Evolutionary conservation across 2,329 filamentous ascomycete species (phyloP).

Genomic region (Cladophialophora bantiana): DNA sequence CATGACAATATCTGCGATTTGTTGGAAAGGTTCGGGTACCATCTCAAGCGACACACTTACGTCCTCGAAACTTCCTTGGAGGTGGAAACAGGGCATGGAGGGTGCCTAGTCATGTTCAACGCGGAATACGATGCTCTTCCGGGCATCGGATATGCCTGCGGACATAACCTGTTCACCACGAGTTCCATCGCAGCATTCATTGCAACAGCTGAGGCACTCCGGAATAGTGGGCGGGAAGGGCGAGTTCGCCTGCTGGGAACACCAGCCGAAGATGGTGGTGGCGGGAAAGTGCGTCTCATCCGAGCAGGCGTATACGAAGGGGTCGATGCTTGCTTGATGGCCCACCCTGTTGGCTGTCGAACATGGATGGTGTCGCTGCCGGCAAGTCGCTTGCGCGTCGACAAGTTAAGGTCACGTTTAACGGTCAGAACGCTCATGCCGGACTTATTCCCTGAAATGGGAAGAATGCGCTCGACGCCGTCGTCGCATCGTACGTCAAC

Average conservation of each 20-base stretch:
- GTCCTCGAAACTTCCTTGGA: conserved; percentile 62
- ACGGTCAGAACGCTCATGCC: conserved; percentile 63
- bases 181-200: conserved; percentile 49
- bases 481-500: conserved; percentile 56
- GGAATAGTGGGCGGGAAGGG: conserved; percentile 37
- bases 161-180: conserved; percentile 51
- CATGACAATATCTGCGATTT: conserved; percentile 58
- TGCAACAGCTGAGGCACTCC: conserved; percentile 44
- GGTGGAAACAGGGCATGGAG: conserved; percentile 52
- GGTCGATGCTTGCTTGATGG: conserved; percentile 55
- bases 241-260: conserved; percentile 49
- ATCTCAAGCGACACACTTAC: conserved; percentile 58
- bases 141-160: conserved; percentile 50
- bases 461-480: conserved; percentile 65
- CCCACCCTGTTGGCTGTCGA: conserved; percentile 45
- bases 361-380: conserved; percentile 26
- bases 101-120: conserved; percentile 48
- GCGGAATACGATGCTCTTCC: conserved; percentile 55
- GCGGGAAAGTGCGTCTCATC: conserved; percentile 52
- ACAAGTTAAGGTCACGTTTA: conserved; percentile 51
- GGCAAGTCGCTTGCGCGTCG: conserved; percentile 46
- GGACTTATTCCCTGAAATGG: conserved; percentile 66
- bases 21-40: conserved; percentile 55
- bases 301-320: conserved; percentile 53
- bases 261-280: conserved; percentile 50